These are phyloP conservation scores for Linderina pennispora DNA, from an alignment of 192 early-diverging fungal species.

Conservation along the genomic window DNA sequence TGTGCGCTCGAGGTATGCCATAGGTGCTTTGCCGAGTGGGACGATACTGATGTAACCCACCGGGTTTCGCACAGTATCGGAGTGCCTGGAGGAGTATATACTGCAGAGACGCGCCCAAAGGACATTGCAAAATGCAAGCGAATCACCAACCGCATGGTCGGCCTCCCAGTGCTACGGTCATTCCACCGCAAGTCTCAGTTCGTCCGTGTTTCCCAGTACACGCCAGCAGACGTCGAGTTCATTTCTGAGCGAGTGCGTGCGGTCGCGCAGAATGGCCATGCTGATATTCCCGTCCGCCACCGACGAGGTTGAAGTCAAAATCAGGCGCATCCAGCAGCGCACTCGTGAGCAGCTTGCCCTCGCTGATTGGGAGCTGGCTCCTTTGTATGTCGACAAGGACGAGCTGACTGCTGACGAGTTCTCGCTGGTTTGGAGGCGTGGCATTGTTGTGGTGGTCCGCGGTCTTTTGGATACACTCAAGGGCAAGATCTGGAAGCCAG, in stretches of 20 bases:
- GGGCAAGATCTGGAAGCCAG: conserved; percentile 16
- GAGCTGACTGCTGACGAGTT: conserved; percentile 27
- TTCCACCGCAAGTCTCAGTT: conserved; percentile 15
- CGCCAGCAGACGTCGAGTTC: not conserved
- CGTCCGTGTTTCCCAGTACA: conserved; percentile 10
- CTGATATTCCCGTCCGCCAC: too few relatives aligned
- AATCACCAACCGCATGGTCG: not conserved
- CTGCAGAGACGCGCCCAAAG: not conserved
- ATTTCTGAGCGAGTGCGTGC: not conserved
- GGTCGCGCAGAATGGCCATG: too few relatives aligned
- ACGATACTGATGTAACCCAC: too few relatives aligned
- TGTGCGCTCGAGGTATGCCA: conserved; percentile 43
- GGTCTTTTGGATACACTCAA: conserved; percentile 13
- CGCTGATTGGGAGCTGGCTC: conserved; percentile 23
- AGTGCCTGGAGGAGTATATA: not conserved
- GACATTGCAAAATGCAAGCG: conserved; percentile 1
- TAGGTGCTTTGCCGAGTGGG: conserved; percentile 34
- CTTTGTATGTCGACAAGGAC: conserved; percentile 9
- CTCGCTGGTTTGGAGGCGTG: conserved; percentile 25
- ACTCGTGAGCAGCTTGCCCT: conserved; percentile 33
- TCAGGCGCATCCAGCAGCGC: conserved; percentile 6
- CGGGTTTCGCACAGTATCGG: too few relatives aligned
- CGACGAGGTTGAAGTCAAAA: conserved; percentile 1
- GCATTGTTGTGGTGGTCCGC: conserved; percentile 23
- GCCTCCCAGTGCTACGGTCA: not conserved